Base-by-base conservation (phyloP, 2,329 filamentous ascomycete genomes). In the Coleophoma crateriformis region DNA sequence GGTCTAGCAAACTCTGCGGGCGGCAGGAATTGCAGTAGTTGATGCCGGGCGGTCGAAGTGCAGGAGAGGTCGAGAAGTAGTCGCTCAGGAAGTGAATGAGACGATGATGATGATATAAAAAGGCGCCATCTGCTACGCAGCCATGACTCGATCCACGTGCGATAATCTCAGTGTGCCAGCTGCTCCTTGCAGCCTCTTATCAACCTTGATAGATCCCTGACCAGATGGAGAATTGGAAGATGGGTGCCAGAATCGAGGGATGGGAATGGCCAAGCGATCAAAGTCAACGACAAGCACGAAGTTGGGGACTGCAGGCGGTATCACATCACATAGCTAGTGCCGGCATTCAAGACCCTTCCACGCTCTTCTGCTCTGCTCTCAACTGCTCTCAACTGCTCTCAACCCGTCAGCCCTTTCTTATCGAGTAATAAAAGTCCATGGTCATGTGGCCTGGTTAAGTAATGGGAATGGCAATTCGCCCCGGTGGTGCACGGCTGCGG, bases 161-260 rank as follows among this genome's bases (percentile, higher is more conserved):
- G 17, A 12, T 14, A 27, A 44, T 32, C 13, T n/a, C 27, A 6
- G 13, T 27, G n/a, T 44, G 19, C 40, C 41, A 13, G 20, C 20
- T 33, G 19, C 40, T 42, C 40, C 40, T 42, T 42, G 40, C 40
- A 17, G 40, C 19, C 41, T 22, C 19, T 13, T 22, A 22, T 10
- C 41, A 44, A 44, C 41, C 41, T 27, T 44, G 41, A 44, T 10
- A 44, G 41, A 44, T 44, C 41, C 41, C 41, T 44, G 41, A 13
- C 19, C 19, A 44, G 22, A 43, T 17, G 27, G 27, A 27, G 27
- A 27, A 27, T 27, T 3, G 27, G 27, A 27, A 10, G 6, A 27
- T 27, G 27, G 27, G 27, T 27, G 27, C 27, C 6, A 27, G 27
- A 27, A 27, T 27, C 27, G 27, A 7, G 27, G 27, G 7, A 7